Evolutionary conservation across 192 early-diverging fungal genomes (phyloP).

Genomic region (Coemansia sp.): DNA sequence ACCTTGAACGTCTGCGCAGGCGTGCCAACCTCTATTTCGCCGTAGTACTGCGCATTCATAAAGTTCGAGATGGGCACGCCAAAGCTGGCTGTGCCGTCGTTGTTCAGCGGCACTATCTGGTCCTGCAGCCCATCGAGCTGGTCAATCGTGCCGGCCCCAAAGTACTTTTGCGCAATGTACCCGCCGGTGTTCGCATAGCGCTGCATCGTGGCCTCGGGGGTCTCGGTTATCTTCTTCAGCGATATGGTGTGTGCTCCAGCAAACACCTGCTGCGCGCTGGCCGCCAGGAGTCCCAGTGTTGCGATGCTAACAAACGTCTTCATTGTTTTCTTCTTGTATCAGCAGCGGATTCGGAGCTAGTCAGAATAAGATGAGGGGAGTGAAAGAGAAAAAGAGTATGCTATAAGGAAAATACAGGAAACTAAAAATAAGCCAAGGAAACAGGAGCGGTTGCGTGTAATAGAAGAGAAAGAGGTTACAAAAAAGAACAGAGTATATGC

Average conservation of each 20-base stretch:
- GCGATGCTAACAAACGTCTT: slow-evolving; percentile 37
- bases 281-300: slow-evolving; percentile 40
- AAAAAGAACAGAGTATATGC: slow-evolving; percentile 5
- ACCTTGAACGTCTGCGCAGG: slow-evolving; percentile 91
- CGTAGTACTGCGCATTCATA: slow-evolving; percentile 97
- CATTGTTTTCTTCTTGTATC: slow-evolving; percentile 14
- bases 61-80: slow-evolving; percentile 87
- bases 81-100: slow-evolving; percentile 59
- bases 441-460: background rate
- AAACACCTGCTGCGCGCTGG: slow-evolving; percentile 13
- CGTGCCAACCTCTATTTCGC: slow-evolving; percentile 82
- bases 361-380: background rate
- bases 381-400: background rate
- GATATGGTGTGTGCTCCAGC: slow-evolving; percentile 34
- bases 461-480: too few species aligned
- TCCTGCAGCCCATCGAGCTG: slow-evolving; percentile 46
- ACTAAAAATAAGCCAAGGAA: too few species aligned
- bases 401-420: background rate
- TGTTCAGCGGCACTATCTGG: slow-evolving; percentile 54
- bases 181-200: slow-evolving; percentile 66
- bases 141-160: slow-evolving; percentile 48
- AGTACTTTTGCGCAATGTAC: slow-evolving; percentile 80
- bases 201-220: slow-evolving; percentile 60
- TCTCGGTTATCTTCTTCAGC: slow-evolving; percentile 69
- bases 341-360: background rate